Base-by-base conservation (phyloP, 1,284 basidiomycete genomes). In the Ceratobasidium sp. region DNA sequence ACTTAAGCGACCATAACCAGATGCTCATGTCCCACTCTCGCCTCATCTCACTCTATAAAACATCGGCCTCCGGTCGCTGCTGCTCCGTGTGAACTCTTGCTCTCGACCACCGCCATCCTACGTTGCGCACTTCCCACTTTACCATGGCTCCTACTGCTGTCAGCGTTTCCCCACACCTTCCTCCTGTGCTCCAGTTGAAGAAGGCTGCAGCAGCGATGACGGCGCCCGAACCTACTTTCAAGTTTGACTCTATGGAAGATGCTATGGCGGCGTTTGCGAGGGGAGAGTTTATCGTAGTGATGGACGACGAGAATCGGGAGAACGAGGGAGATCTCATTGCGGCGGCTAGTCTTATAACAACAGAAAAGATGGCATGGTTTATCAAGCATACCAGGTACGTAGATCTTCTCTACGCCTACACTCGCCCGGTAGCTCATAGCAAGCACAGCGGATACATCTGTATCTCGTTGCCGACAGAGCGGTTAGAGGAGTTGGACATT, bases 301-400 rank as follows among this genome's bases (percentile, higher is more conserved):
- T 98, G 92, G 96, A 98, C 83, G 96, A 98, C 84, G 94, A 97
- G 84, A 87, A 88, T 79, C 87, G 97, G 79, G 96, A 98, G 86
- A 98, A 98, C 82, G 96, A 98, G 83, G 96, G 96, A 1, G 96
- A 98, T 84, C 85, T 98, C 77, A 94, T 98, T 82, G 92, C 95
- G 81, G 90, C 96, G 17, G 96, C 90, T 0, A 87, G 87, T 54
- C 89, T 91, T 77, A 90, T 94, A 79, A 96, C 96, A 26, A 95
- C 95, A 0, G 94, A 98, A 84, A 95, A 97, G 81, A 98, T 99
- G 97, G 98, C 98, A 0, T 99, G 96, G 95, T 94, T 99, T 89
- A 96, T 99, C 83, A 92, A 93, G 83, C 92, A 97, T 85, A 95
- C 95, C 0, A 97, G 95, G 96, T 96, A 78, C 77, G 90, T 84